Percentiles rank a stretch among this genome's conserved stretches.
These are phyloP conservation scores for Nemania sp. DNA, from an alignment of 2,329 filamentous ascomycete species.

Conservation along the genomic window DNA sequence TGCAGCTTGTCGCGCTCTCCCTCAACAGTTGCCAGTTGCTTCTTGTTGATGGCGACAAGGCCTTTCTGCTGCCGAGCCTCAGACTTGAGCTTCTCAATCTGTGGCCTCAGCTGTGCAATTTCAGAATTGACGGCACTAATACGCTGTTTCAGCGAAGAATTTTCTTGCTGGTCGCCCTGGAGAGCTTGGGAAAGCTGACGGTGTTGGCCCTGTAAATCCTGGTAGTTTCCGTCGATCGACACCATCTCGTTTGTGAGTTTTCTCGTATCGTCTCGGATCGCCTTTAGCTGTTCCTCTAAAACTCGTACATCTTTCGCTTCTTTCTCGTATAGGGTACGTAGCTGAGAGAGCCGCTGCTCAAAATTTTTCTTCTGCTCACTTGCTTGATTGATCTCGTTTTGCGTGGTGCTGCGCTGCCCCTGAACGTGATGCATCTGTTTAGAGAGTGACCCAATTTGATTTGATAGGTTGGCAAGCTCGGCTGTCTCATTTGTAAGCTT, in stretches of 20 bases:
- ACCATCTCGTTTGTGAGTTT: slow-evolving; percentile 84
- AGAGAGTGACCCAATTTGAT: slow-evolving; percentile 87
- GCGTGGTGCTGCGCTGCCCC: slow-evolving; percentile 74
- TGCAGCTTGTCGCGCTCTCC: slow-evolving; percentile 86
- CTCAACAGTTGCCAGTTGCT: slow-evolving; percentile 89
- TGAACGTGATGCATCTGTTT: slow-evolving; percentile 95
- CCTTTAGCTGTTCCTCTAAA: slow-evolving; percentile 79
- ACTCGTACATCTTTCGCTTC: slow-evolving; percentile 85
- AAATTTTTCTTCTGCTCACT: slow-evolving; percentile 90
- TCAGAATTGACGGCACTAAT: slow-evolving; percentile 83
- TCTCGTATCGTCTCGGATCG: slow-evolving; percentile 77
- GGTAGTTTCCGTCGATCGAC: slow-evolving; percentile 76
- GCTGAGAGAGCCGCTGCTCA: slow-evolving; percentile 82
- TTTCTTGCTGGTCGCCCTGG: slow-evolving; percentile 87
- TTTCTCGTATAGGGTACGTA: slow-evolving; percentile 87
- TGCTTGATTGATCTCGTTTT: slow-evolving; percentile 80
- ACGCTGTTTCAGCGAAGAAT: slow-evolving; percentile 80
- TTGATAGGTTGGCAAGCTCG: slow-evolving; percentile 93
- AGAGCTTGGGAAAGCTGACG: slow-evolving; percentile 73
- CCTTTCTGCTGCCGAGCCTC: slow-evolving; percentile 96
- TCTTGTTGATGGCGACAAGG: slow-evolving; percentile 96
- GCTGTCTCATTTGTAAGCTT: slow-evolving; percentile 87
- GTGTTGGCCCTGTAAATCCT: slow-evolving; percentile 82
- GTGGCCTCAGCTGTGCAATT: slow-evolving; percentile 80
- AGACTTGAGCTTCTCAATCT: slow-evolving; percentile 89